Evolutionary conservation across 352 stramenopile species (phyloP), one percentile per base, ranked within the genome.

Genomic region (Phytophthora colocasiae): DNA sequence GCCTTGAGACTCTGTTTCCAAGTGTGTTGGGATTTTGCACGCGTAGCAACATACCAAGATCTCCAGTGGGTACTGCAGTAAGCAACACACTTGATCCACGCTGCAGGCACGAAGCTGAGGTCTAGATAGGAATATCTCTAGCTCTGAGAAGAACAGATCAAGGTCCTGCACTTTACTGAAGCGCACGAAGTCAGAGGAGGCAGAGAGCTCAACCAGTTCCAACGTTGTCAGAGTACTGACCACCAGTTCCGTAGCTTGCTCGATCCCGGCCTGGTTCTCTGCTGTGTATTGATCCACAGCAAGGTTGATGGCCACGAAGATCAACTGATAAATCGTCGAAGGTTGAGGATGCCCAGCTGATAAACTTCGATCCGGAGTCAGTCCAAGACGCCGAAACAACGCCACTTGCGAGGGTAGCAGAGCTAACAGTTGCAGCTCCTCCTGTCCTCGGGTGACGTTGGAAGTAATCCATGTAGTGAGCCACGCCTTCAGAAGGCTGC

Each of bases 331-430:
- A 67, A 75, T 54, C 10, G 52, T 53, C 8, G 58, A 53, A n/a
- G 22, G 26, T 59, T 9, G 52, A 24, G 12, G 17, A 51, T 47
- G 31, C 27, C 8, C 31, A 19, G 15, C 10, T 15, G 47, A 62
- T 17, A 24, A 11, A 27, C 34, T 31, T 26, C 56, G 59, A 44
- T 64, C 49, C 19, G 34, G 51, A 31, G 38, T 71, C 10, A 71
- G 63, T 10, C 55, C 63, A 6, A 83, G 58, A 6, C 70, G 77
- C 31, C 64, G 70, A 54, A 85, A 86, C 29, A 84, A 59, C 27
- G 77, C 64, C 34, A 88, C 73, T 62, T 89, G 82, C 19, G 84
- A 85, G 10, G 78, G 76, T 7, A 87, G 66, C 3, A 85, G 36
- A 6, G 69, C 53, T 7, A 88, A 56, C 2, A 83, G 44, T 26